Base-by-base conservation (phyloP, 169 alveolate genomes). In the Plasmodium fragile region DNA sequence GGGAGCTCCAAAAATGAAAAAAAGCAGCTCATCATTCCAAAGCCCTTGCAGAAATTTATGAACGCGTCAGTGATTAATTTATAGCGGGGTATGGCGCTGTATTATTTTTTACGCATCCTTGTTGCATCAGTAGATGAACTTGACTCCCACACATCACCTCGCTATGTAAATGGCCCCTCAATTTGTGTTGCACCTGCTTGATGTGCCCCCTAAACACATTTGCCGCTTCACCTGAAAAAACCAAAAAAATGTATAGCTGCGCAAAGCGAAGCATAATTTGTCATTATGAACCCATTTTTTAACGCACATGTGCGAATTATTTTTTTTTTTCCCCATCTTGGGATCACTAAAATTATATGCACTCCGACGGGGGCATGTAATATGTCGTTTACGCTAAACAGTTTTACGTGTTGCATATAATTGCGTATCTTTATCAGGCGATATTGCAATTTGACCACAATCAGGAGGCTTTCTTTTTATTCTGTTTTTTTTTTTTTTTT, bases 11-110 rank as follows among this genome's bases (percentile, higher is more conserved):
- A 72, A 39, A 92, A 93, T 85, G 95, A 92, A 10, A 59, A 84
- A 43, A 75, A 92, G 30, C 90, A 92, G 85, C 75, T 96, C 39
- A 69, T 43, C 4, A 72, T 96, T 7, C 97, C 97, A 22, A 79
- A 96, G 80, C 82, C 93, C 22, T 87, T 96, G 32, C 94, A 53
- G 45, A 96, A 92, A 39, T 96, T 94, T 81, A 92, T 95, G 83
- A 84, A 95, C 22, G 70, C 59, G 25, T 34, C 45, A 73, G 4
- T 25, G 16, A 73, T 73, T 34, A 73, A 4, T 73, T 73, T 73
- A 30, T 73, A 73, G 82, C 25, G 34, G 34, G 30, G 41, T 11
- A 70, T 11, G 59, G 8, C 6, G 22, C 59, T 49, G 59, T 16
- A 11, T 49, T 49, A 49, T 49, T 49, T 6, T 6, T 13, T 13